Percentiles rank a stretch among this genome's conserved stretches.
Conservation (phyloP, 495 filamentous ascomycete genomes). For the Lophiotrema nucula region DNA sequence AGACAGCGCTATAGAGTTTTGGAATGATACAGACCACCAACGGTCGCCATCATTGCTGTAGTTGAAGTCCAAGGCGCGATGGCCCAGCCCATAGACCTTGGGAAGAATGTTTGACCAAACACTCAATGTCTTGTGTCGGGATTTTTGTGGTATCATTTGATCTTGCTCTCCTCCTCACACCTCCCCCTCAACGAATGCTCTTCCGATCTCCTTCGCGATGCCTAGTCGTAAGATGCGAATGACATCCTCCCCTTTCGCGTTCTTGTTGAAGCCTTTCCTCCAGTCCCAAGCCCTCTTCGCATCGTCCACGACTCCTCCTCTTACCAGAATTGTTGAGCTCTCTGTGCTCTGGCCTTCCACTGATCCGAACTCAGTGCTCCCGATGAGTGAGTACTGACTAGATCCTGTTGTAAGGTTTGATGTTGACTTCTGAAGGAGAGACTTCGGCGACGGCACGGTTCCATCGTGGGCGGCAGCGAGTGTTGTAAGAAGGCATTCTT, state of each 20-base stretch:
- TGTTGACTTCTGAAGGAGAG: conserved; percentile 66
- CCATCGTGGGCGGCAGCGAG: conserved; percentile 54
- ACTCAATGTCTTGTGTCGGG: too few species aligned
- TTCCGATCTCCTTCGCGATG: conserved; percentile 67
- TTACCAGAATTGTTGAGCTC: conserved; percentile 56
- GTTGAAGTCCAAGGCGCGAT: too few species aligned
- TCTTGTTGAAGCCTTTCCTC: conserved; percentile 61
- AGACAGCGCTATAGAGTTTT: too few species aligned
- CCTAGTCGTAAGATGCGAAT: conserved; percentile 69
- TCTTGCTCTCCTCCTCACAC: conserved; percentile 3
- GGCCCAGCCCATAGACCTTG: too few species aligned
- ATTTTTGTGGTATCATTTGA: too few species aligned
- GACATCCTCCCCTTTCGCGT: conserved; percentile 62
- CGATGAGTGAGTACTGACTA: conserved; percentile 66
- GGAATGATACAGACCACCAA: too few species aligned
- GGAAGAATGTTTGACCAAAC: too few species aligned
- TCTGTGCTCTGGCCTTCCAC: conserved; percentile 51
- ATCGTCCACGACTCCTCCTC: conserved; percentile 43
- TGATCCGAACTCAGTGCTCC: conserved; percentile 68
- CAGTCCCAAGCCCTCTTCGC: conserved; percentile 80
- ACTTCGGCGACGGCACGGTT: conserved; percentile 55
- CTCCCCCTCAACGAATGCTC: conserved; percentile 60
- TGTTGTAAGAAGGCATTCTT: conserved; percentile 53
- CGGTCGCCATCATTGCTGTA: too few species aligned
- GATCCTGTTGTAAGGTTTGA: conserved; percentile 49